phyloP scores from a whole-genome alignment of 2,329 filamentous ascomycete genomes.

The Aspergillus bombycis region DNA sequence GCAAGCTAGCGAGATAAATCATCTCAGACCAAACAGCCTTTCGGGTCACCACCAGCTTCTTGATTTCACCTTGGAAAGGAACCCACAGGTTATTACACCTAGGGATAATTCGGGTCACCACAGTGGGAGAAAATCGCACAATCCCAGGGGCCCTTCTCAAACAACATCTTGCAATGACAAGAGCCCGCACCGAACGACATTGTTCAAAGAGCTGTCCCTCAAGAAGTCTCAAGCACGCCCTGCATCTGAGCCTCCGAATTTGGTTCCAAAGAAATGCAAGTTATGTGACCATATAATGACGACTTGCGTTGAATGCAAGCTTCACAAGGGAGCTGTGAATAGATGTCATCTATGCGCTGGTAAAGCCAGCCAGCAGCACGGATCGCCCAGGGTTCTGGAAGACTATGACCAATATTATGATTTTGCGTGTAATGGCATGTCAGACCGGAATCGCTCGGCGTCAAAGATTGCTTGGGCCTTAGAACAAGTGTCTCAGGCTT shows the following conservation, averaged over 20 bases:
- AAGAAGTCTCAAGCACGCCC: neutral
- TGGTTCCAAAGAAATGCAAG: neutral
- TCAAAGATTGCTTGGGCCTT: neutral
- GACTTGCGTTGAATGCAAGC: neutral
- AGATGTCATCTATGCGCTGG: conserved; percentile 4
- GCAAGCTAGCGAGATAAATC: neutral
- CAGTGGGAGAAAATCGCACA: too few relatives aligned
- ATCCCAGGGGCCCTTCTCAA: neutral
- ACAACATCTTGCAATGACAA: neutral
- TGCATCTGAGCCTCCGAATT: neutral
- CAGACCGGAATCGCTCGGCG: neutral
- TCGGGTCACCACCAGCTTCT: neutral
- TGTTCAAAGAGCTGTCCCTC: too few relatives aligned
- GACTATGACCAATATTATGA: conserved; percentile 3
- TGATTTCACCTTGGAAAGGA: neutral
- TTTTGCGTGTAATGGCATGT: conserved; percentile 3
- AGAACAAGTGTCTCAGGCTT: neutral
- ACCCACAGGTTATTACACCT: neutral
- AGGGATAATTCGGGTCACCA: neutral
- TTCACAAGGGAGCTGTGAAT: neutral
- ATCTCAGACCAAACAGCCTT: neutral
- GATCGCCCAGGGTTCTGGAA: neutral
- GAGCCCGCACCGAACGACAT: neutral
- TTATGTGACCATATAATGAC: neutral
- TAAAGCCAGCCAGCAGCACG: neutral